These are phyloP conservation scores for Solanum arcanum DNA, from an alignment of 257 asterid species.

Conservation along the genomic window DNA sequence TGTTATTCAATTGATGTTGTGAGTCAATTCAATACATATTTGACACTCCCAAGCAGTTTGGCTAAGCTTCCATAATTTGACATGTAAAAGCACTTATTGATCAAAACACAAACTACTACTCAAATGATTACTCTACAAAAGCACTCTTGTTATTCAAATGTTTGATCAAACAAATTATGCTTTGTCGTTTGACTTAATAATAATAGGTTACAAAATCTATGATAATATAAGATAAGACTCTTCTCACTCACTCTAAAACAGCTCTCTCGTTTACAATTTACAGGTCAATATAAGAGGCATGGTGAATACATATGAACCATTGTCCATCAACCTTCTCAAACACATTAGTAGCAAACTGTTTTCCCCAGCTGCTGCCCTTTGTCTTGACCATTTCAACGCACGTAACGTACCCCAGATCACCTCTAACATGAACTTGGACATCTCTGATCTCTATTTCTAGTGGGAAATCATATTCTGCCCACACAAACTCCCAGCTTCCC, in stretches of 20 bases:
- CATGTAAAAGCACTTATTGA: not conserved
- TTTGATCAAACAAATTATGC: not conserved
- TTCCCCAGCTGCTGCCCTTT: slow-evolving; percentile 90
- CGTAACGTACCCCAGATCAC: slow-evolving; percentile 67
- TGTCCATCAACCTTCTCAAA: slow-evolving; percentile 79
- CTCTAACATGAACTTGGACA: slow-evolving; percentile 70
- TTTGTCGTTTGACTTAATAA: too few species aligned
- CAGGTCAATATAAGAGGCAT: slow-evolving; percentile 74
- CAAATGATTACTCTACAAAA: not conserved
- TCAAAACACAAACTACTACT: not conserved
- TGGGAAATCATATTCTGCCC: slow-evolving; percentile 97
- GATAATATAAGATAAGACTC: not conserved
- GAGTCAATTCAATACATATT: too few species aligned
- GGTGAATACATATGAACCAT: slow-evolving; percentile 85
- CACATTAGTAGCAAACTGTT: slow-evolving; percentile 78
- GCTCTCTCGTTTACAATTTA: slow-evolving; percentile 9
- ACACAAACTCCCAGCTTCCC: slow-evolving; percentile 99
- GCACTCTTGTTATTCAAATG: not conserved
- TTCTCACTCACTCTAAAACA: not conserved
- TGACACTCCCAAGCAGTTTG: not conserved
- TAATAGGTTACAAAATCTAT: not conserved
- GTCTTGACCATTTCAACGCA: slow-evolving; percentile 89
- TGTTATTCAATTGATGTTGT: not conserved
- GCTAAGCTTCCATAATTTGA: not conserved
- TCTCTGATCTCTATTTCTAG: slow-evolving; percentile 76